Evolutionary conservation across 768 basidiomycete species (phyloP).

Genomic region (Russula vinacea): DNA sequence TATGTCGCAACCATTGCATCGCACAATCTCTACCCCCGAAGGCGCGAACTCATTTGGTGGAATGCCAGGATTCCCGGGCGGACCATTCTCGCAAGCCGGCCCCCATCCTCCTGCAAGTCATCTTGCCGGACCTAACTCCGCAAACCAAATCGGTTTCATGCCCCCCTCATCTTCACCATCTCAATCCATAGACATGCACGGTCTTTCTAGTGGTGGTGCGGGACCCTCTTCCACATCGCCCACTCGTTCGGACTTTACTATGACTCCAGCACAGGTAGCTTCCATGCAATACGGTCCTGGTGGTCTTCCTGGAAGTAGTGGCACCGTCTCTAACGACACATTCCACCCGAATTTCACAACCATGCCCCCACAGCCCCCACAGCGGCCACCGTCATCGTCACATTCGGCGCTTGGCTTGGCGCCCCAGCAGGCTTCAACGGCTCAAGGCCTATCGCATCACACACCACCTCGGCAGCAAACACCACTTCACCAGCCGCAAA

Average conservation of each 20-base stretch:
- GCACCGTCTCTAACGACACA: conserved; percentile 31
- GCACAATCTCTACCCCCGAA: conserved; percentile 18
- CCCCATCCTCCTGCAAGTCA: conserved; percentile 29
- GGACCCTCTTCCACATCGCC: conserved; percentile 40
- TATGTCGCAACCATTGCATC: conserved; percentile 23
- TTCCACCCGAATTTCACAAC: conserved; percentile 39
- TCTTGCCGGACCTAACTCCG: conserved; percentile 12
- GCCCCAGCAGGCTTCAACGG: conserved; percentile 15
- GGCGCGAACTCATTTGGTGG: conserved; percentile 13
- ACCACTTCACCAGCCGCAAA: conserved; percentile 27
- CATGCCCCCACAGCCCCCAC: conserved; percentile 35
- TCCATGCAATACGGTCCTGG: conserved; percentile 47
- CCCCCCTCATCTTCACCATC: conserved; percentile 50
- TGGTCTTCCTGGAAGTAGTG: conserved; percentile 21
- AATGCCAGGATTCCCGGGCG: conserved; percentile 13
- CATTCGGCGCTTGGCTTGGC: conserved; percentile 32
- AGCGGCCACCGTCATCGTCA: conserved; percentile 38
- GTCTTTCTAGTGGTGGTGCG: conserved; percentile 39
- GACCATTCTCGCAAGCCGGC: conserved; percentile 35
- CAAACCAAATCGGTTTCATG: conserved; percentile 39
- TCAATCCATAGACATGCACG: conserved; percentile 44
- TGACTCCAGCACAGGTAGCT: conserved; percentile 63
- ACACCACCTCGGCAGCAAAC: conserved; percentile 26
- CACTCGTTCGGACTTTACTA: conserved; percentile 45
- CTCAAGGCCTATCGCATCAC: conserved; percentile 19